Conservation (phyloP, 306 rosid genomes). For the Rubus parviflorus region DNA sequence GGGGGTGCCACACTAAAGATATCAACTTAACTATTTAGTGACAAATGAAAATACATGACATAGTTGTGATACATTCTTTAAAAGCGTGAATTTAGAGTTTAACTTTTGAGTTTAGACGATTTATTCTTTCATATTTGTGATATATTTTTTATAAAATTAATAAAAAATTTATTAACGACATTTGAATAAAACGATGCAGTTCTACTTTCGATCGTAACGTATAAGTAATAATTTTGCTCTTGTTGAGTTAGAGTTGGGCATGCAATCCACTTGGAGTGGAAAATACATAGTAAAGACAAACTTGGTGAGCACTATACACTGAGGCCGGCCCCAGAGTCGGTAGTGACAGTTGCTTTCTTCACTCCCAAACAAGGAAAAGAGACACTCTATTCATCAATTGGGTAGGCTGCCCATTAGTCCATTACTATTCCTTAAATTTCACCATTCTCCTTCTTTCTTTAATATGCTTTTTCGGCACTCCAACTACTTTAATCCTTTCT, state of each 20-base stretch:
- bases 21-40: no score
- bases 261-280: background rate
- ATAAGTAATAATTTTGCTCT: background rate
- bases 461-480: slow-evolving; percentile 28
- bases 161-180: no score
- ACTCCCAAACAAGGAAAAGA: slow-evolving; percentile 38
- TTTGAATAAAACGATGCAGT: background rate
- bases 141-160: no score
- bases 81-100: no score
- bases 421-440: slow-evolving; percentile 7
- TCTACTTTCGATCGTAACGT: background rate
- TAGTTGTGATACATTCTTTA: no score
- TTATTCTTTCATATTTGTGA: no score
- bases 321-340: slow-evolving; percentile 25
- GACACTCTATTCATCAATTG: slow-evolving; percentile 29
- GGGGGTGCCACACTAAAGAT: no score
- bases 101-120: no score
- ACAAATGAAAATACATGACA: no score
- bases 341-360: slow-evolving; percentile 29
- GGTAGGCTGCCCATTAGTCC: slow-evolving; percentile 22
- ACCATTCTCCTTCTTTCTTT: slow-evolving; percentile 16
- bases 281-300: slow-evolving; percentile 14
- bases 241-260: background rate
- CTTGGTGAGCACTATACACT: background rate
- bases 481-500: slow-evolving; percentile 12